Base-by-base conservation (phyloP, 768 basidiomycete genomes). In the Suillus americanus region DNA sequence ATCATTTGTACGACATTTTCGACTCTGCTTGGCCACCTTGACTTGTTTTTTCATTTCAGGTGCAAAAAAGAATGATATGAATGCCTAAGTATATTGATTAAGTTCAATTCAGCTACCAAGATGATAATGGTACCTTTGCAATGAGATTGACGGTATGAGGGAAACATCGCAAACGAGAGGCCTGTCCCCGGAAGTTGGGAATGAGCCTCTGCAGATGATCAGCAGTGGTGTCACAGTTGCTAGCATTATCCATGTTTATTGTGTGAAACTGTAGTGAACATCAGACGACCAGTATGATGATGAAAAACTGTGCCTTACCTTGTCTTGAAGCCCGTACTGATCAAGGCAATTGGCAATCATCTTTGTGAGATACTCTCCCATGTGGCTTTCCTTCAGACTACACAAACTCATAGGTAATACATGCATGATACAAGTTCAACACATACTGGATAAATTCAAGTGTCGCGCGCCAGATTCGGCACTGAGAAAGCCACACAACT, bases 71-170 rank as follows among this genome's bases (percentile, higher is more conserved):
- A 46, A 46, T 2, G 10, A 46, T 23, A 23, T 23, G 12, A 46
- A 46, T 46, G 46, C 46, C 46, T 23, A 23, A 46, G 4, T 4
- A 46, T 23, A n/a, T 46, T 46, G 4, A 23, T 23, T 46, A 46
- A 46, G 7, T 12, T 46, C 3, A 12, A 46, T 7, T n/a, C n/a
- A n/a, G n/a, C n/a, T 46, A 53, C 13, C 2, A 53, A 53, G 18
- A 30, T 53, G 9, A 53, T 53, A 18, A 30, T 2, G 7, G 8
- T 62, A 75, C 77, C 70, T 78, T 77, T 13, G 74, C 76, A 63
- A 77, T 70, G 3, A 79, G 65, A 66, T 78, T 77, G 12, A 78
- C 23, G 50, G 73, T 75, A 54, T 78, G 76, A 14, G 72, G 71
- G n/a, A 76, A 65, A 65, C 78, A 79, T 3, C 70, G 64, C 3